Evolutionary conservation across 371 early-diverging fungal genomes (phyloP).

Genomic region (Rhizopus delemar): DNA sequence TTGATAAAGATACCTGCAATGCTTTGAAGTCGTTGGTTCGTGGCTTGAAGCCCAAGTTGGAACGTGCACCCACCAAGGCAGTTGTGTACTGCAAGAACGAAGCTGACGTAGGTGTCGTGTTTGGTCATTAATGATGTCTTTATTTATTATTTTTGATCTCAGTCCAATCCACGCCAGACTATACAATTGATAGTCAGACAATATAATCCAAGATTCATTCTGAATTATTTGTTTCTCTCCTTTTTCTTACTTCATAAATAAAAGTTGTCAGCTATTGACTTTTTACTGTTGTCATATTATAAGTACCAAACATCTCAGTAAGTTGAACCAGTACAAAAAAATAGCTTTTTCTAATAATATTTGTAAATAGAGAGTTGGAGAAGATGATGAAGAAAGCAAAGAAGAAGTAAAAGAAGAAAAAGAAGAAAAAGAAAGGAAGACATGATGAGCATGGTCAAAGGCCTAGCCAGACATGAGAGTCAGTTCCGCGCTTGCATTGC

Average conservation of each 20-base stretch:
- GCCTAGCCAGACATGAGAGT: neutral
- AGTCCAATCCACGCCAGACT: too few species aligned
- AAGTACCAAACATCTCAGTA: too few species aligned
- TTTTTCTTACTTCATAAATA: too few species aligned
- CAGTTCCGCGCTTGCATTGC: neutral
- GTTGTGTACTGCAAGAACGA: constrained; percentile 5
- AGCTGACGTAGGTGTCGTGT: neutral
- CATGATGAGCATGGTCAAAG: neutral
- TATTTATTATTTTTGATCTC: too few species aligned
- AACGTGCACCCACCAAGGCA: neutral
- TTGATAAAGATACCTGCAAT: neutral
- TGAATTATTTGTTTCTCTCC: too few species aligned
- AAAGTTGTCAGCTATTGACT: too few species aligned
- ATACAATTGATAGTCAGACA: too few species aligned
- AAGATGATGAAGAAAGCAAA: neutral
- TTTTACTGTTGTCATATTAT: too few species aligned
- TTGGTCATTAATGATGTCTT: too few species aligned
- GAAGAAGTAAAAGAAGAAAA: neutral
- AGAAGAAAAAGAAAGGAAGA: neutral
- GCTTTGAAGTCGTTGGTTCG: neutral
- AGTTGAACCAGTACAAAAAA: neutral
- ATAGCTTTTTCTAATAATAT: neutral
- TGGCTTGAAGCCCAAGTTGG: neutral
- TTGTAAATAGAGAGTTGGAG: constrained; percentile 2
- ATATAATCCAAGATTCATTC: too few species aligned